Evolutionary conservation across 257 asterid species (phyloP), one percentile per base, ranked within the genome.

Genomic region (Solanum paucissectum): DNA sequence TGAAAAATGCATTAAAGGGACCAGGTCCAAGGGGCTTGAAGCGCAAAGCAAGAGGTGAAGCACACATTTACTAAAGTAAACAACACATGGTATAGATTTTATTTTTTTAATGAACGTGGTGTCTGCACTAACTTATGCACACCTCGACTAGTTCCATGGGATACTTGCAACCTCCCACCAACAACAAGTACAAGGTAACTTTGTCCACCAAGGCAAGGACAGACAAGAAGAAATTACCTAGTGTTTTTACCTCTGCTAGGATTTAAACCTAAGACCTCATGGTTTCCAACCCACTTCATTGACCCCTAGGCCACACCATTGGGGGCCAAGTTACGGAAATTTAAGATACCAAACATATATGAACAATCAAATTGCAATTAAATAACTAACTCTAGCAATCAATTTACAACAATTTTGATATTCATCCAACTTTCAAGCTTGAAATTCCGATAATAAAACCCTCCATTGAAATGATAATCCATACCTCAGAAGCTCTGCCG

Each of bases 401-500:
- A 40, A 40, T 40, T 76, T 55, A 55, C 64, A 55, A 55, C 25
- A 55, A 55, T 55, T 55, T 20, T 7, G 64, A 55, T 55, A 55
- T 55, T 55, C 25, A 55, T 76, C 60, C 34, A n/a, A 38, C 7
- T 76, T 44, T 40, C 84, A 76, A 76, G 27, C n/a, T 77, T 40
- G 84, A 77, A 16, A 40, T n/a, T 77, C 84, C 8, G 7, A 18
- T 86, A 85, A 29, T 77, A 77, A 76, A 79, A 13, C 3, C 9
- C 25, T 44, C 64, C 37, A 44, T 27, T 44, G 38, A 44, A 79
- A 27, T 44, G 85, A 79, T 49, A 71, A 90, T 18, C 71, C 87
- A 38, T 68, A 97, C 99, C 99, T 94, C 89, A 94, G 89, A 83
- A 95, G 99, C 88, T 94, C 98, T n/a, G 98, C 94, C 38, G 98